Percentiles rank a stretch among this genome's conserved stretches.
Evolutionary conservation across 257 asterid genomes (phyloP).

Genomic region (Hygrophila difformis): DNA sequence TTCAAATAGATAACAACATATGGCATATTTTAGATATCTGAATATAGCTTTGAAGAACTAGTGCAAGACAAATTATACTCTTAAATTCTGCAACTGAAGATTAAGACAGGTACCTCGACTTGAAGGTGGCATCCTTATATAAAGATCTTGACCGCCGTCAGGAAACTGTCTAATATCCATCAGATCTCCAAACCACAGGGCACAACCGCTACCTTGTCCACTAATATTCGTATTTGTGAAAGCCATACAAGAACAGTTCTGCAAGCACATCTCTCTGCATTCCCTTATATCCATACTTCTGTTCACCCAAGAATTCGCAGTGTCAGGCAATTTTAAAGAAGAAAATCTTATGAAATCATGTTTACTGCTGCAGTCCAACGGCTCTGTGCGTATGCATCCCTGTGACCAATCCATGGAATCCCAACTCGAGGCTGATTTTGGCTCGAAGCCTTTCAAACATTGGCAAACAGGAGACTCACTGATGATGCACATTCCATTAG

Average conservation of each 20-base stretch:
- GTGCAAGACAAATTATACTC: too few species aligned
- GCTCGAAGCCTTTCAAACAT: background rate
- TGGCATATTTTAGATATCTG: too few species aligned
- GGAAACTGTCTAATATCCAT: background rate
- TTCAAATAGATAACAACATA: too few species aligned
- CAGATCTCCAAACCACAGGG: background rate
- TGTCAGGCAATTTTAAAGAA: background rate
- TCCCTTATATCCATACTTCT: background rate
- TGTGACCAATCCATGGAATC: background rate
- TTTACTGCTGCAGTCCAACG: background rate
- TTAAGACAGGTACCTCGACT: too few species aligned
- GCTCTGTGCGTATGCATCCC: background rate
- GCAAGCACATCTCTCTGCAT: background rate
- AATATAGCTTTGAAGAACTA: too few species aligned
- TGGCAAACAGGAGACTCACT: background rate
- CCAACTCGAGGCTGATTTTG: background rate
- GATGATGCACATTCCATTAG: background rate
- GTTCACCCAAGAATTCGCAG: too few species aligned
- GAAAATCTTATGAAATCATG: too few species aligned
- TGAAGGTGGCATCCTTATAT: too few species aligned
- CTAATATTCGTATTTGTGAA: background rate
- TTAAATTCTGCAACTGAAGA: too few species aligned
- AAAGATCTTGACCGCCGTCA: background rate
- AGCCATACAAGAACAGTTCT: background rate
- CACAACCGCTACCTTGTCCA: background rate